These are phyloP conservation scores for Apiospora aurea DNA, from an alignment of 2,329 filamentous ascomycete genomes.

Conservation along the genomic window DNA sequence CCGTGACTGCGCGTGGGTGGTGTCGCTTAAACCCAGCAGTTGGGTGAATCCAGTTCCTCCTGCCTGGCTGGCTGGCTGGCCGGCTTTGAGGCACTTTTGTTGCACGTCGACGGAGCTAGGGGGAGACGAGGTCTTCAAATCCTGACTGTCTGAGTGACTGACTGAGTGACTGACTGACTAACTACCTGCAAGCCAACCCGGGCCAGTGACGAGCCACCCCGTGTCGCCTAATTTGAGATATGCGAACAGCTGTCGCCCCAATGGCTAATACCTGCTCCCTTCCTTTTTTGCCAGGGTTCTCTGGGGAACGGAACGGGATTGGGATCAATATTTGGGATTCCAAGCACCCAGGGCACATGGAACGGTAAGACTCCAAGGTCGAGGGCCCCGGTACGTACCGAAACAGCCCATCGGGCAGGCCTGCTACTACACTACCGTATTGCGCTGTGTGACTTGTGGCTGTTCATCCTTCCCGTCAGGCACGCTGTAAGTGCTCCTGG, in stretches of 20 bases:
- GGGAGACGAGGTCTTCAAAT: not conserved
- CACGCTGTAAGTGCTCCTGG: conserved; percentile 12
- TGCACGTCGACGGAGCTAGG: not conserved
- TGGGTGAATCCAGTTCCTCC: not conserved
- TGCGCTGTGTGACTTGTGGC: conserved; percentile 9
- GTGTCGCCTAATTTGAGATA: conserved; percentile 18
- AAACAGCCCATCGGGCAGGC: not conserved
- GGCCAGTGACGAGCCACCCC: conserved; percentile 21
- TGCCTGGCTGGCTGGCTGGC: conserved; percentile 1
- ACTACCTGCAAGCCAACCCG: not conserved
- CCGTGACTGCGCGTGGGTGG: conserved; percentile 4
- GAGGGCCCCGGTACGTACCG: conserved; percentile 15
- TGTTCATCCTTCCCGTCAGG: conserved; percentile 10
- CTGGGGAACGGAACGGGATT: conserved; percentile 10
- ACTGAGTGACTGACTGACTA: too few relatives aligned
- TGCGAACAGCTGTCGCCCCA: conserved; percentile 2
- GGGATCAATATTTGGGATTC: not conserved
- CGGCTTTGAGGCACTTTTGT: conserved; percentile 17
- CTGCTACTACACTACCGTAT: not conserved
- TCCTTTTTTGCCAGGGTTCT: not conserved
- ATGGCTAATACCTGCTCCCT: not conserved
- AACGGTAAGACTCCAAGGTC: not conserved
- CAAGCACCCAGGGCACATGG: conserved; percentile 3
- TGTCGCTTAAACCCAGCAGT: not conserved
- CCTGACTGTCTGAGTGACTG: too few relatives aligned